These are phyloP conservation scores for Rhinocladiella similis DNA, from an alignment of 2,329 filamentous ascomycete species.

Conservation along the genomic window DNA sequence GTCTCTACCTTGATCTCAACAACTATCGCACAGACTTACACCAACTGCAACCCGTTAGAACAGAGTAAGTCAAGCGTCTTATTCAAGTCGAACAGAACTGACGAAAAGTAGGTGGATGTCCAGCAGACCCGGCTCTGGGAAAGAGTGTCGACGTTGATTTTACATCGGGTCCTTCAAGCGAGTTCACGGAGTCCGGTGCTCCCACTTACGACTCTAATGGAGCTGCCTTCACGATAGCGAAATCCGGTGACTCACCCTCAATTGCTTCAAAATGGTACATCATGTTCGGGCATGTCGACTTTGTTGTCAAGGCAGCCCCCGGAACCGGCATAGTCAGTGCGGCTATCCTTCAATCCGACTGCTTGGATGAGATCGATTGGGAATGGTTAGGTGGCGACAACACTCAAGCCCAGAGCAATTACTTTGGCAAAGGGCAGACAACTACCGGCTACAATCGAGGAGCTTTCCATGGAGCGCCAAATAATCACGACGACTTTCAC, in stretches of 20 bases:
- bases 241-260: conserved; percentile 80
- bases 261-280: conserved; percentile 94
- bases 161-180: conserved; percentile 71
- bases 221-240: conserved; percentile 74
- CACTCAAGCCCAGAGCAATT: conserved; percentile 88
- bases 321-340: conserved; percentile 92
- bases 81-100: background rate
- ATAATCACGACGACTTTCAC: conserved; percentile 55
- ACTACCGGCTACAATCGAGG: conserved; percentile 78
- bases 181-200: conserved; percentile 70
- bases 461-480: conserved; percentile 68
- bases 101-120: conserved; percentile 51
- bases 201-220: conserved; percentile 76
- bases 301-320: conserved; percentile 80
- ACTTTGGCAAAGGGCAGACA: conserved; percentile 90
- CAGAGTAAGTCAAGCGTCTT: conserved; percentile 34
- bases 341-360: conserved; percentile 85
- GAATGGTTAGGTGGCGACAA: conserved; percentile 86
- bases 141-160: conserved; percentile 85
- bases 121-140: conserved; percentile 76
- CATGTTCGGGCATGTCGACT: conserved; percentile 94
- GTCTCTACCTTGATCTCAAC: conserved; percentile 20
- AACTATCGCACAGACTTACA: conserved; percentile 44
- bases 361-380: conserved; percentile 93
- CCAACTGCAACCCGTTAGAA: conserved; percentile 44